These are phyloP conservation scores for Glycine soja DNA, from an alignment of 306 rosid species.

Conservation along the genomic window DNA sequence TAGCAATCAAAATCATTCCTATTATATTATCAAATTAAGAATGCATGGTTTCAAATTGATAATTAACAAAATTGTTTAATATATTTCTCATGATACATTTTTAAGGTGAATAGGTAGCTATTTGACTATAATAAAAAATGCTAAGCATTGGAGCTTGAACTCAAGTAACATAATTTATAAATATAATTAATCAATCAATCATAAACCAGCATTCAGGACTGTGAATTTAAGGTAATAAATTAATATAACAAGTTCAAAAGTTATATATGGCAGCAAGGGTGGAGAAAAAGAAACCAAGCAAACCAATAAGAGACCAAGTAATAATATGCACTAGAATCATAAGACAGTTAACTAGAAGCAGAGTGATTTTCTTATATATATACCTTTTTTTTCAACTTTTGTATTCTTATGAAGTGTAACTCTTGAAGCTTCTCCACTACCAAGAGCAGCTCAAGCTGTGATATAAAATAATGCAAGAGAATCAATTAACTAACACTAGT, in stretches of 20 bases:
- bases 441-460: constrained; percentile 82
- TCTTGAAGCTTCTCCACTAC: constrained; percentile 91
- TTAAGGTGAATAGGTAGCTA: constrained; percentile 26
- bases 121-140: constrained; percentile 24
- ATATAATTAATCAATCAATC: constrained; percentile 20
- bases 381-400: constrained; percentile 89
- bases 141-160: constrained; percentile 34
- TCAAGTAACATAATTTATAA: constrained; percentile 1
- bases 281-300: constrained; percentile 43
- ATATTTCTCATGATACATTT: constrained; percentile 25
- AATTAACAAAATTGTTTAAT: constrained; percentile 3
- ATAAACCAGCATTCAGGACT: constrained; percentile 17
- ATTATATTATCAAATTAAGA: constrained; percentile 29
- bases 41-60: constrained; percentile 17
- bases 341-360: constrained; percentile 29
- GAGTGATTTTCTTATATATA: constrained; percentile 16
- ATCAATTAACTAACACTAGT: neutral
- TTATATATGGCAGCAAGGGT: constrained; percentile 15
- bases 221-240: constrained; percentile 1
- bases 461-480: constrained; percentile 28
- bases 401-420: constrained; percentile 81
- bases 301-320: neutral
- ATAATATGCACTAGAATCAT: constrained; percentile 25
- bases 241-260: constrained; percentile 21
- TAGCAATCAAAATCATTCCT: constrained; percentile 7